Conservation (phyloP, 495 filamentous ascomycete species). For the Penicillium maclennaniae region DNA sequence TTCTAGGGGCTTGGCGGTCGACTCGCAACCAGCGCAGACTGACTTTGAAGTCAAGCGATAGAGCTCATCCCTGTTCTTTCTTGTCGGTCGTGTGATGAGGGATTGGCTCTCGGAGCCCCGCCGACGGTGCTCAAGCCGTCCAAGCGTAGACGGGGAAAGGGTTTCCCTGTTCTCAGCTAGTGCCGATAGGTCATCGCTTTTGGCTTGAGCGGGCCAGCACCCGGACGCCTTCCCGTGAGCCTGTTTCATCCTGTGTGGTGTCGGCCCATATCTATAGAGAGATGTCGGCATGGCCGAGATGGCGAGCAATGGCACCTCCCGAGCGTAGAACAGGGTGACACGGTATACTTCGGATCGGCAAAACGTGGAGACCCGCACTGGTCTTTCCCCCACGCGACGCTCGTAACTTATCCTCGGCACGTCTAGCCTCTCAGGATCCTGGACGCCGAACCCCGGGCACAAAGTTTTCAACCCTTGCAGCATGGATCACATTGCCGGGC, state of each 20-base stretch:
- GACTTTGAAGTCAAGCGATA: not conserved
- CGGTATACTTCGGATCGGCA: not conserved
- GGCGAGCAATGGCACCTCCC: not conserved
- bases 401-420: not conserved
- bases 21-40: not conserved
- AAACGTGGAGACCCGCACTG: not conserved
- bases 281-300: not conserved
- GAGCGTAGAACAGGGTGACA: not conserved
- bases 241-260: not conserved
- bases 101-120: not conserved
- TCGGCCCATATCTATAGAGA: not conserved
- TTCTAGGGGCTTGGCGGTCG: not conserved
- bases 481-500: not conserved
- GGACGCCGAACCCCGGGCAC: not conserved
- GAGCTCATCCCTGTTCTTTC: not conserved
- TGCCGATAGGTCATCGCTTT: not conserved
- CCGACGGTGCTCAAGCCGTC: not conserved
- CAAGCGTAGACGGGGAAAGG: not conserved
- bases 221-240: not conserved
- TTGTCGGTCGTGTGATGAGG: not conserved
- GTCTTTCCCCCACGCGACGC: not conserved
- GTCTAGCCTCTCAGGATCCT: no score
- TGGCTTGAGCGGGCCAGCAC: not conserved
- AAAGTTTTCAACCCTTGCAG: not conserved
- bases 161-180: not conserved